Base-by-base conservation (phyloP, 2,329 filamentous ascomycete species). In the Nemania abortiva region DNA sequence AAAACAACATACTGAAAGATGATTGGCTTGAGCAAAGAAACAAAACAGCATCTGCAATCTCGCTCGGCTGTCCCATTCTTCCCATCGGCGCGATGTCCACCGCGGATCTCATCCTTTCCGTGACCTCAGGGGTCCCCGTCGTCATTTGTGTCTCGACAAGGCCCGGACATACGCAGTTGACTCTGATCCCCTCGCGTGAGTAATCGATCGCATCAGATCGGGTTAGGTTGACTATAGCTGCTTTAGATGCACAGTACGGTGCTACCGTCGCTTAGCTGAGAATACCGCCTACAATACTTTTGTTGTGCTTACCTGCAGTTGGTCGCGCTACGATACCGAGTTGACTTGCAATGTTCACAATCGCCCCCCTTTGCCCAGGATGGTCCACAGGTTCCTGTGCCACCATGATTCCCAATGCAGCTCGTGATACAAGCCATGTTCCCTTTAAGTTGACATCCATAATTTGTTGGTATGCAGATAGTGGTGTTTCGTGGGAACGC, bases 181-280 rank as follows among this genome's bases (percentile, higher is more conserved):
- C 74, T 15, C 81, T 74, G 56, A 82, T 81, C 1, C 75, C 76
- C 45, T 82, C 79, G n/a, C 61, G 65, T 0, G 86, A 85, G 73
- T 89, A 88, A 70, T 89, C 85, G 22, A 88, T 87, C 1, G 86
- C 86, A 70, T 88, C 87, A 0, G 85, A 81, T 6, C 84, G 80
- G 0, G 88, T 89, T 83, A 90, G 83, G 24, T 84, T 86, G 58
- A 89, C 85, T 1, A 89, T 83, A 0, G 87, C 88, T 15, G 87
- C 84, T 70, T 90, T 90, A 3, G 86, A 88, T 0, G 84, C 85
- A 63, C 85, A 88, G 69, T 89, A 89, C 1, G 86, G 82, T 10
- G 86, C 86, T 86, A 53, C 49, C 20, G 31, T 34, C 18, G 24
- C 15, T 65, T 39, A 54, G 52, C 27, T 64, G 22, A 49, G 31